phyloP scores from a whole-genome alignment of 768 basidiomycete species.

The Grammothele lineata region DNA sequence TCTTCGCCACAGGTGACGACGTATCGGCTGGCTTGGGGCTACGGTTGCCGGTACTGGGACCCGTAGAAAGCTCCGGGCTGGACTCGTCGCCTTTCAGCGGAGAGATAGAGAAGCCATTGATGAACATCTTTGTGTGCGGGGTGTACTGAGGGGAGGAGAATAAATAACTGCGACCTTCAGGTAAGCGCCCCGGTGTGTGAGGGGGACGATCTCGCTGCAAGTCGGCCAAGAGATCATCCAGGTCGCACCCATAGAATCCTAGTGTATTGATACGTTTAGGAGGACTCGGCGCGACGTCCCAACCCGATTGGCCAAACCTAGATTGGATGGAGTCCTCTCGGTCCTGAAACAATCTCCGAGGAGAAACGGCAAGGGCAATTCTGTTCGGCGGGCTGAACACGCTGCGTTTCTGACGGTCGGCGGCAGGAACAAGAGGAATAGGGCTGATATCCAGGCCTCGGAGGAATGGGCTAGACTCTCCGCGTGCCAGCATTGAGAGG shows the following conservation, averaged over 20 bases:
- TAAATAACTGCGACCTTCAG: too few species aligned
- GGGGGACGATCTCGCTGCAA: too few species aligned
- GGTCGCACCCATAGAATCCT: too few species aligned
- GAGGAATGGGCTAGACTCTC: slow-evolving; percentile 37
- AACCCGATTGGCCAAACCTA: background rate
- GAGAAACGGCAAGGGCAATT: background rate
- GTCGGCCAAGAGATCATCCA: too few species aligned
- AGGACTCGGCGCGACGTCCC: background rate
- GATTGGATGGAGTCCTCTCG: slow-evolving; percentile 1
- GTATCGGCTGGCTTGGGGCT: too few species aligned
- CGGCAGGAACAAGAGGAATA: slow-evolving; percentile 26
- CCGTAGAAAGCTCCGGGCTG: too few species aligned
- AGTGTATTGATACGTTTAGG: too few species aligned
- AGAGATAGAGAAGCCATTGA: background rate
- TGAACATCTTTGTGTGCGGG: slow-evolving; percentile 1
- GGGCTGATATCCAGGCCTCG: slow-evolving; percentile 32
- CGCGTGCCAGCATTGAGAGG: slow-evolving; percentile 57
- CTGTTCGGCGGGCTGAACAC: slow-evolving; percentile 33
- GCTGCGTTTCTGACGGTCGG: slow-evolving; percentile 32
- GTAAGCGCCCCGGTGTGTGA: too few species aligned
- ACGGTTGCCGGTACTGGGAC: too few species aligned
- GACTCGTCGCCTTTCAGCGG: too few species aligned
- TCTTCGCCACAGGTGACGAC: background rate
- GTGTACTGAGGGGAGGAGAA: too few species aligned
- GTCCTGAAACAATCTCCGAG: background rate